Evolutionary conservation across 106 monocot species (phyloP).

Genomic region (Acorus gramineus): DNA sequence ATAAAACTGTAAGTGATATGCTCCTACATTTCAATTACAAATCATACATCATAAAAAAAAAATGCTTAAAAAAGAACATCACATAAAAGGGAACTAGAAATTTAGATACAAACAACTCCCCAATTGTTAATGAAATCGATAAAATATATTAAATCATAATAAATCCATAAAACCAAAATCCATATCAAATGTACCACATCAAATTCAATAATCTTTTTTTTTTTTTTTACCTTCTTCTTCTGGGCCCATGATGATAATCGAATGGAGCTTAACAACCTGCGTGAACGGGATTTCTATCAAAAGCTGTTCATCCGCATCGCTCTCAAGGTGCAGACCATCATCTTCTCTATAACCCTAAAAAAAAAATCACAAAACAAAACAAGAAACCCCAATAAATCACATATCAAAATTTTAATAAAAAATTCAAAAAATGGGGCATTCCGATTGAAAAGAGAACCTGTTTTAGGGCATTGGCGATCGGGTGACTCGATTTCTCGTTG

Average conservation of each 20-base stretch:
- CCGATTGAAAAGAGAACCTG: constrained; percentile 26
- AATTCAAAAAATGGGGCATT: neutral
- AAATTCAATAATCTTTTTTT: too few species aligned
- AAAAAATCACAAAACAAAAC: neutral
- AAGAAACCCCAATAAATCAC: neutral
- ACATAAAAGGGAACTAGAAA: too few species aligned
- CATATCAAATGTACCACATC: too few species aligned
- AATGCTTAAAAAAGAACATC: too few species aligned
- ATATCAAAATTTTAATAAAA: neutral
- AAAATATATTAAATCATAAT: too few species aligned
- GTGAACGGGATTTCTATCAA: constrained; percentile 81
- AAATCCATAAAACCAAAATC: too few species aligned
- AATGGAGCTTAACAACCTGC: constrained; percentile 88
- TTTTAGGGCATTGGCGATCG: constrained; percentile 68
- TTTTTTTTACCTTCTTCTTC: constrained; percentile 62
- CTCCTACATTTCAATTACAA: too few species aligned
- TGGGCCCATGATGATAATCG: constrained; percentile 56
- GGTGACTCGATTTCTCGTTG: constrained; percentile 52
- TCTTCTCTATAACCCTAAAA: constrained; percentile 84
- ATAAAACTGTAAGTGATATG: too few species aligned
- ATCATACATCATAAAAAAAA: too few species aligned
- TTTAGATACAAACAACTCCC: too few species aligned
- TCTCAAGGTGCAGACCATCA: constrained; percentile 74
- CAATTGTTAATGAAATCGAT: too few species aligned
- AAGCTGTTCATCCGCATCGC: constrained; percentile 85